A percentile compares a stretch with the other conserved stretches of the same genome.
Conservation (phyloP, 2,329 filamentous ascomycete species). For the Sporothrix globosa region DNA sequence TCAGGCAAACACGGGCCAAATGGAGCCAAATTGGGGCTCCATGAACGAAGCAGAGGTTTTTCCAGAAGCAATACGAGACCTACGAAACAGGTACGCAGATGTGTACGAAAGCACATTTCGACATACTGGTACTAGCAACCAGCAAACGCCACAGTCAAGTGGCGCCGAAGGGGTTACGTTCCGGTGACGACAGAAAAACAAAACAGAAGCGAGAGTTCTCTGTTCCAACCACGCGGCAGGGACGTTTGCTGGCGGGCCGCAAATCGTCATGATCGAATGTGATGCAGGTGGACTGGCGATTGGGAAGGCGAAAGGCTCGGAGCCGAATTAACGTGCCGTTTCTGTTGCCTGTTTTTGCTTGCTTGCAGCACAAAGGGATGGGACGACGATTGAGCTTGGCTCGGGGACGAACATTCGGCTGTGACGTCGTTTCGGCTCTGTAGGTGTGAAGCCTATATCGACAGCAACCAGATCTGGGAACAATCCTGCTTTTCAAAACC, state of each 20-base stretch:
- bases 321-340: neutral
- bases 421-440: slow-evolving; percentile 25
- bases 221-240: slow-evolving; percentile 22
- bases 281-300: neutral
- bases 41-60: slow-evolving; percentile 11
- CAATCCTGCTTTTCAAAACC: neutral
- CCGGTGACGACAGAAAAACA: neutral
- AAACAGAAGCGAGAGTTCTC: slow-evolving; percentile 9
- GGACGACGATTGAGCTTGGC: slow-evolving; percentile 7
- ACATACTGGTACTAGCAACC: too few species aligned
- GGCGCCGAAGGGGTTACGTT: too few species aligned
- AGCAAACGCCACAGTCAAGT: too few species aligned
- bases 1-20: neutral
- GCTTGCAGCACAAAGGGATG: neutral
- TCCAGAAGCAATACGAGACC: slow-evolving; percentile 24
- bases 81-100: neutral
- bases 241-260: slow-evolving; percentile 6
- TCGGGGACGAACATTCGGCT: neutral
- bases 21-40: neutral
- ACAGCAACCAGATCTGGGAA: neutral
- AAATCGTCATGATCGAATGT: slow-evolving; percentile 12
- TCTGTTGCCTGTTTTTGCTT: slow-evolving; percentile 1
- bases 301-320: neutral
- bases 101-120: neutral
- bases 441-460: slow-evolving; percentile 23